Conservation (phyloP, 192 early-diverging fungal species). For the Thoreauomyces humboldtii region DNA sequence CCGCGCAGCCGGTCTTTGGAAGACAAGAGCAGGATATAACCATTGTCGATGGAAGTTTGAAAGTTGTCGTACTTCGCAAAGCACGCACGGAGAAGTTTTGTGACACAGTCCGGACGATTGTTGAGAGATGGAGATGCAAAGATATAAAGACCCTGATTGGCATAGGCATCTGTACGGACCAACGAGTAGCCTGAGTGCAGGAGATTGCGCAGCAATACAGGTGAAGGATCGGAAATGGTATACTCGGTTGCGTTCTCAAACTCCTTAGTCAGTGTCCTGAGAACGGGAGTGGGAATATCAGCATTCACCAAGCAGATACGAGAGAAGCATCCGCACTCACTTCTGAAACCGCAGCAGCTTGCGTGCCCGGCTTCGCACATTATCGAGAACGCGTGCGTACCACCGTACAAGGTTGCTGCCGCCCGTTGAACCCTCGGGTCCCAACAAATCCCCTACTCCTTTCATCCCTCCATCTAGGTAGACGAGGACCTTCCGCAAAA, state of each 20-base stretch:
- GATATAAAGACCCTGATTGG: constrained; percentile 69
- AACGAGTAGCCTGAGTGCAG: constrained; percentile 71
- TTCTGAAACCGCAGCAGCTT: constrained; percentile 63
- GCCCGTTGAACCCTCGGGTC: neutral
- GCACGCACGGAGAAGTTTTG: constrained; percentile 54
- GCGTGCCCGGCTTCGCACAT: constrained; percentile 59
- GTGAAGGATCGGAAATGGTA: constrained; percentile 35
- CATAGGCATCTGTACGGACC: constrained; percentile 68
- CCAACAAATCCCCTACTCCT: constrained; percentile 4
- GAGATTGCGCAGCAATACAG: constrained; percentile 58
- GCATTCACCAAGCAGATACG: neutral
- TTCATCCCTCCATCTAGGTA: constrained; percentile 21
- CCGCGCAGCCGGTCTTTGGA: constrained; percentile 57
- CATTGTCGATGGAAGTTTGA: constrained; percentile 27
- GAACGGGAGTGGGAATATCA: neutral
- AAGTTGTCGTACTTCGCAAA: constrained; percentile 33
- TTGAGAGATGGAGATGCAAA: constrained; percentile 66
- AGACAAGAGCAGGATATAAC: constrained; percentile 61
- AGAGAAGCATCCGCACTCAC: constrained; percentile 28
- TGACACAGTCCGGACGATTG: constrained; percentile 47
- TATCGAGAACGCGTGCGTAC: constrained; percentile 65
- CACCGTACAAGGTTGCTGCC: constrained; percentile 47
- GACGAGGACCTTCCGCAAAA: constrained; percentile 22
- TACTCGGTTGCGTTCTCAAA: constrained; percentile 73
- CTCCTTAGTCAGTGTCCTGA: constrained; percentile 60